Evolutionary conservation across 139 green algal species (phyloP).

Genomic region (Pleodorina starrii): DNA sequence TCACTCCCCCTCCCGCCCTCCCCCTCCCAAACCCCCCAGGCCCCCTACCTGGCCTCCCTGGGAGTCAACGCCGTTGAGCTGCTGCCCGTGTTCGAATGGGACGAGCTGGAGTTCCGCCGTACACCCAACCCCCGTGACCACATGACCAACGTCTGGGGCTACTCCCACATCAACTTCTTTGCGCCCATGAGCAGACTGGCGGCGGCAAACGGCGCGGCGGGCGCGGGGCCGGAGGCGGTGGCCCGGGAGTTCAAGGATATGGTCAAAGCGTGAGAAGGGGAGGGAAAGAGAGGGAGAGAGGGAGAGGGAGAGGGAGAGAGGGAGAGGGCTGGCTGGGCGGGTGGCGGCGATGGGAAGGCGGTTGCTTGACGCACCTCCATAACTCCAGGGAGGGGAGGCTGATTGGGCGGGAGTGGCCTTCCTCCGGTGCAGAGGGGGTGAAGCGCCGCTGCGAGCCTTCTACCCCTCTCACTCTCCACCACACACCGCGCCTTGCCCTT

Average conservation of each 20-base stretch:
- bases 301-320: background rate
- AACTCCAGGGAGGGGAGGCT: too few relatives aligned
- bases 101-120: conserved; percentile 95
- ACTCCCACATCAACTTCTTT: conserved; percentile 92
- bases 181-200: conserved; percentile 88
- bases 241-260: conserved; percentile 93
- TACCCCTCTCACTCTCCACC: too few relatives aligned
- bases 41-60: conserved; percentile 79
- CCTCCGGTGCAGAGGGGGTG: too few relatives aligned
- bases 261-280: conserved; percentile 75
- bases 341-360: background rate
- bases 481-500: too few relatives aligned
- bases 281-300: background rate
- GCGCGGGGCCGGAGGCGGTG: conserved; percentile 70
- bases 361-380: too few relatives aligned
- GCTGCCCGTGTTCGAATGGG: conserved; percentile 95
- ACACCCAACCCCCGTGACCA: conserved; percentile 80
- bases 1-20: too few relatives aligned
- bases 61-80: conserved; percentile 94
- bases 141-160: conserved; percentile 94
- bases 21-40: too few relatives aligned
- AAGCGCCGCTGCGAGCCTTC: too few relatives aligned
- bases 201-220: conserved; percentile 46
- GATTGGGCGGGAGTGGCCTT: too few relatives aligned
- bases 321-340: background rate